Conservation (phyloP, 208 protist genomes). For the Leishmania aethiopica region DNA sequence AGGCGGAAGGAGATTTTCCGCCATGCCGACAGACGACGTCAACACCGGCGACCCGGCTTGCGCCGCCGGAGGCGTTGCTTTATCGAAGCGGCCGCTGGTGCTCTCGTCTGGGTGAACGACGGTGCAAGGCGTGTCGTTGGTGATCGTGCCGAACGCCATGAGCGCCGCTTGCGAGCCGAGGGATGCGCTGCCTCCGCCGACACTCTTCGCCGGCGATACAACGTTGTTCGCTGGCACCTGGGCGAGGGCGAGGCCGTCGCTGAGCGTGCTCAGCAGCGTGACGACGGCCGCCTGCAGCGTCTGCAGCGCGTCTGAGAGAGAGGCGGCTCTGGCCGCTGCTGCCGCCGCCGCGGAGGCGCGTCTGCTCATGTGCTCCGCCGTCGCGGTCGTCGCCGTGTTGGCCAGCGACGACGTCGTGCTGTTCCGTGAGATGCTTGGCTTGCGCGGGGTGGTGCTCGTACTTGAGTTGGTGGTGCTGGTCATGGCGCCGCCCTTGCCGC, state of each 20-base stretch:
- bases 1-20: too few species aligned
- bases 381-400: slow-evolving; percentile 10
- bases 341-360: slow-evolving; percentile 10
- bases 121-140: not conserved
- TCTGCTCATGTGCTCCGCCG: slow-evolving; percentile 2
- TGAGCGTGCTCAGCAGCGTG: slow-evolving; percentile 41
- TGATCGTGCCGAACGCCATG: not conserved
- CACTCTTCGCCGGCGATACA: not conserved
- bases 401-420: slow-evolving; percentile 21
- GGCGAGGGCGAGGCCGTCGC: slow-evolving; percentile 34
- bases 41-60: slow-evolving; percentile 16
- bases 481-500: slow-evolving; percentile 7
- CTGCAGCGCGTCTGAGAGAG: slow-evolving; percentile 39
- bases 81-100: not conserved
- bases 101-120: not conserved
- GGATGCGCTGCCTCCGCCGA: not conserved
- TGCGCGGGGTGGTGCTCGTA: slow-evolving; percentile 24
- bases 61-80: slow-evolving; percentile 6
- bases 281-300: slow-evolving; percentile 41
- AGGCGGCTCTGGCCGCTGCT: slow-evolving; percentile 32
- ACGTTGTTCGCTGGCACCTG: not conserved
- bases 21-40: slow-evolving; percentile 1
- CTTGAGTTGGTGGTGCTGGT: slow-evolving; percentile 17
- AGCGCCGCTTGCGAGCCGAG: not conserved
- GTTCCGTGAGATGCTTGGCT: slow-evolving; percentile 12